Evolutionary conservation across 345 rosid genomes (phyloP).

Genomic region (Salix udensis): DNA sequence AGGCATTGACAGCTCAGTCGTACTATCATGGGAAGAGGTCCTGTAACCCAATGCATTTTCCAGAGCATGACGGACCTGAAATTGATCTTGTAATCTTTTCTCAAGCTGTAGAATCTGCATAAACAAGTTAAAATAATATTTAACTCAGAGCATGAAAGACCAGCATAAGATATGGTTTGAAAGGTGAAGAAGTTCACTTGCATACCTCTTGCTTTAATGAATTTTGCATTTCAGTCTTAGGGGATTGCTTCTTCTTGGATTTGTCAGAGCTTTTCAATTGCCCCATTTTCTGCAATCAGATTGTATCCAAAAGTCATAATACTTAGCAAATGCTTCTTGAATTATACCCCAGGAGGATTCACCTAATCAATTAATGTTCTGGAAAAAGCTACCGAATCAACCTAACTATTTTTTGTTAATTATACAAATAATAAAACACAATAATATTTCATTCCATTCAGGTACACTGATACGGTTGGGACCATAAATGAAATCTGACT

Average conservation of each 20-base stretch:
- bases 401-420: not conserved
- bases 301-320: constrained; percentile 20
- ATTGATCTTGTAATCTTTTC: constrained; percentile 71
- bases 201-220: constrained; percentile 86
- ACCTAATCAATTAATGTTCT: not conserved
- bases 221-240: constrained; percentile 43
- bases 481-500: constrained; percentile 9
- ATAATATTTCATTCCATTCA: constrained; percentile 11
- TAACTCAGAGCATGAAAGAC: not conserved
- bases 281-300: constrained; percentile 56
- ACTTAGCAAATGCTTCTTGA: constrained; percentile 1
- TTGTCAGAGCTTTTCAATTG: constrained; percentile 36
- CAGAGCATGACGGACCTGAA: constrained; percentile 62
- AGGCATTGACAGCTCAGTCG: constrained; percentile 44
- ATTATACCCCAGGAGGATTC: not conserved
- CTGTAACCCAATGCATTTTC: constrained; percentile 82
- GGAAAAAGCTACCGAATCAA: not conserved
- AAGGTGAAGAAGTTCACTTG: constrained; percentile 7
- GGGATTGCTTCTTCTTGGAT: constrained; percentile 41
- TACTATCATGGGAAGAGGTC: constrained; percentile 36
- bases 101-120: constrained; percentile 80
- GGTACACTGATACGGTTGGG: constrained; percentile 10
- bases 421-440: not conserved
- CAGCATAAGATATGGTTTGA: not conserved
- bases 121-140: constrained; percentile 3